Percentiles rank a stretch among this genome's conserved stretches.
Conservation (phyloP, 1,284 basidiomycete genomes). For the Malassezia equina region DNA sequence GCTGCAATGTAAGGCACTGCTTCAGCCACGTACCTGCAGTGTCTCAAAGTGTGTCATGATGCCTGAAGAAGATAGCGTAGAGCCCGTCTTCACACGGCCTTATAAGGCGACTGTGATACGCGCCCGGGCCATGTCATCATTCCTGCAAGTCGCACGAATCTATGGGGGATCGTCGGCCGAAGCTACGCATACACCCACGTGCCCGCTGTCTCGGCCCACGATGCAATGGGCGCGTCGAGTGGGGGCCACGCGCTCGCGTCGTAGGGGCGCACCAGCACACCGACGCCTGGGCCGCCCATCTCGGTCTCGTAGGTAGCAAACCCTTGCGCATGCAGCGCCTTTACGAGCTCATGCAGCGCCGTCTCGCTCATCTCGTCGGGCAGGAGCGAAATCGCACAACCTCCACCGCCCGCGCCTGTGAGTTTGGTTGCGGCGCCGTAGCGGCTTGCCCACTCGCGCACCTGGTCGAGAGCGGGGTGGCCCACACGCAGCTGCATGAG, state of each 20-base stretch:
- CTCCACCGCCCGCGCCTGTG: constrained; percentile 96
- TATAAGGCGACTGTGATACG: background rate
- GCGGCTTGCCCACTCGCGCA: constrained; percentile 61
- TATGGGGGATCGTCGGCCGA: background rate
- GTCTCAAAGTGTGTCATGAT: constrained; percentile 43
- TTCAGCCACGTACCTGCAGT: constrained; percentile 26
- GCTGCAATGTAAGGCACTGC: constrained; percentile 50
- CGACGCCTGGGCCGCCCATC: constrained; percentile 84
- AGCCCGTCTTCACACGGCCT: background rate
- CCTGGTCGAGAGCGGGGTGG: constrained; percentile 74
- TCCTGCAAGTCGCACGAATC: background rate
- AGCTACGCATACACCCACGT: constrained; percentile 13
- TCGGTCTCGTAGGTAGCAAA: constrained; percentile 82
- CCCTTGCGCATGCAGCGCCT: constrained; percentile 50
- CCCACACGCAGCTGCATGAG: constrained; percentile 84
- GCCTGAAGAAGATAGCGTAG: background rate
- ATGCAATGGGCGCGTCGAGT: background rate
- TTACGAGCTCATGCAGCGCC: constrained; percentile 20
- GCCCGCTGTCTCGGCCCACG: constrained; percentile 5
- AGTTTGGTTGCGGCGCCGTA: constrained; percentile 82
- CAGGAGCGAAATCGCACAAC: constrained; percentile 88
- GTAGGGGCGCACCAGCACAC: constrained; percentile 57
- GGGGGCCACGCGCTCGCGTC: background rate
- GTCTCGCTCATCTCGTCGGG: constrained; percentile 60
- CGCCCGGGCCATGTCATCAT: constrained; percentile 1